Conservation (phyloP, 2,329 filamentous ascomycete species). For the Botrytis hyacinthi region DNA sequence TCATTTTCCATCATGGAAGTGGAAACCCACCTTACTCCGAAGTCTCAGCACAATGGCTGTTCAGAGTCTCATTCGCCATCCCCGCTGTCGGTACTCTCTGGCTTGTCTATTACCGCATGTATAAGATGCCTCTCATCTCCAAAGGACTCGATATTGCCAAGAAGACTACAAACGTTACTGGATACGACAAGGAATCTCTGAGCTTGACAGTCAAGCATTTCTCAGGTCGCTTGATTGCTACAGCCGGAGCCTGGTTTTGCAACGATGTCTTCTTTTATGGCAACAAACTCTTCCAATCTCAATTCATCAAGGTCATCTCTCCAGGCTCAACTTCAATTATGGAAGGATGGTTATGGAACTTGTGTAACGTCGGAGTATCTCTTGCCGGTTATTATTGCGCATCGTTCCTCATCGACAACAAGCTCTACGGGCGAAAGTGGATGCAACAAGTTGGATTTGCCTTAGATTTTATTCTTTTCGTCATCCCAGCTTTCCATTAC, state of each 20-base stretch:
- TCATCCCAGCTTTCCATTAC: constrained; percentile 86
- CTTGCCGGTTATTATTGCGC: constrained; percentile 88
- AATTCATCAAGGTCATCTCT: constrained; percentile 84
- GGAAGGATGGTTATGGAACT: constrained; percentile 86
- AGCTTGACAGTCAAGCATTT: constrained; percentile 78
- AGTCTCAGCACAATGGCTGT: constrained; percentile 82
- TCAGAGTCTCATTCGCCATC: constrained; percentile 88
- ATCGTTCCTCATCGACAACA: constrained; percentile 35
- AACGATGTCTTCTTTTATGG: constrained; percentile 99
- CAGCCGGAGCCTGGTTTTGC: constrained; percentile 86
- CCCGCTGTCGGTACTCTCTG: constrained; percentile 88
- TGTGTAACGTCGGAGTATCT: constrained; percentile 85
- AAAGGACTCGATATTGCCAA: constrained; percentile 81
- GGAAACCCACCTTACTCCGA: constrained; percentile 68
- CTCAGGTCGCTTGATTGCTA: constrained; percentile 80
- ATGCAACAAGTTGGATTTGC: constrained; percentile 96
- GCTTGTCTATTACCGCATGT: constrained; percentile 94
- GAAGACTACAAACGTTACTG: constrained; percentile 82
- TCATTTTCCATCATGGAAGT: constrained; percentile 75
- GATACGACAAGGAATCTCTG: constrained; percentile 86
- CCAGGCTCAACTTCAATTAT: constrained; percentile 64
- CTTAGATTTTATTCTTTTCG: constrained; percentile 89
- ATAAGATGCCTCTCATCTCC: constrained; percentile 86
- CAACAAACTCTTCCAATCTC: constrained; percentile 93
- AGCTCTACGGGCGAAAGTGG: constrained; percentile 91